Evolutionary conservation across 106 monocot genomes (phyloP).

Genomic region (Vanilla planifolia): DNA sequence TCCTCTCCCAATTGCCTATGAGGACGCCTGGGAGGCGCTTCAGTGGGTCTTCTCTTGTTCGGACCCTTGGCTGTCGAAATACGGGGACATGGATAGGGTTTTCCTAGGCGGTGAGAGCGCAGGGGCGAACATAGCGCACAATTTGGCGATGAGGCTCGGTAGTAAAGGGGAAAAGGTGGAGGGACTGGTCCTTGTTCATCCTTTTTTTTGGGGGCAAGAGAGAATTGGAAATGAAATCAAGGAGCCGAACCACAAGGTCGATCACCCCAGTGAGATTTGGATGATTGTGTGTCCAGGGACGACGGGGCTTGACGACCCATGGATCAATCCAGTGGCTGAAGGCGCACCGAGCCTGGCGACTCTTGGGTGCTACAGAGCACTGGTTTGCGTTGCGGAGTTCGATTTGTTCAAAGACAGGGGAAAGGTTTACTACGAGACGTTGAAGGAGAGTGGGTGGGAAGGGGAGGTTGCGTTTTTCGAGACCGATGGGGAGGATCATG

Average conservation of each 20-base stretch:
- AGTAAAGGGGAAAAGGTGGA: not conserved
- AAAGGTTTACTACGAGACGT: slow-evolving; percentile 8
- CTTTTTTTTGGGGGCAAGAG: slow-evolving; percentile 14
- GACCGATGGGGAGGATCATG: slow-evolving; percentile 9
- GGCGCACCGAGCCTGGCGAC: slow-evolving; percentile 1
- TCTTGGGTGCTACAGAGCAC: not conserved
- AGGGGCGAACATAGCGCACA: slow-evolving; percentile 27
- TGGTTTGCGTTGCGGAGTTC: slow-evolving; percentile 14
- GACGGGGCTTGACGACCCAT: slow-evolving; percentile 5
- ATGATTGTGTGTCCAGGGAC: slow-evolving; percentile 4
- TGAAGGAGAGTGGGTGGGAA: slow-evolving; percentile 13
- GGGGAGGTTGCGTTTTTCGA: slow-evolving; percentile 6
- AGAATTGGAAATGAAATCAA: not conserved
- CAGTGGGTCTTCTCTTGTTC: too few relatives aligned
- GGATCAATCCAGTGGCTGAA: slow-evolving; percentile 9
- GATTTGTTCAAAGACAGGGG: slow-evolving; percentile 19
- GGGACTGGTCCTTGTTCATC: slow-evolving; percentile 17
- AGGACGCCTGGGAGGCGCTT: too few relatives aligned
- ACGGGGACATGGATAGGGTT: slow-evolving; percentile 25
- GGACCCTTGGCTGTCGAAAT: slow-evolving; percentile 34
- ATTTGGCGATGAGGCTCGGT: slow-evolving; percentile 11
- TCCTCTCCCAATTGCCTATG: too few relatives aligned
- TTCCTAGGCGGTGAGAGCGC: slow-evolving; percentile 53
- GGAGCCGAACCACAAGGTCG: not conserved
- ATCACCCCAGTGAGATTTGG: not conserved